Conservation (phyloP, 1,139 yeast genomes). For the Yamadazyma triangularis region DNA sequence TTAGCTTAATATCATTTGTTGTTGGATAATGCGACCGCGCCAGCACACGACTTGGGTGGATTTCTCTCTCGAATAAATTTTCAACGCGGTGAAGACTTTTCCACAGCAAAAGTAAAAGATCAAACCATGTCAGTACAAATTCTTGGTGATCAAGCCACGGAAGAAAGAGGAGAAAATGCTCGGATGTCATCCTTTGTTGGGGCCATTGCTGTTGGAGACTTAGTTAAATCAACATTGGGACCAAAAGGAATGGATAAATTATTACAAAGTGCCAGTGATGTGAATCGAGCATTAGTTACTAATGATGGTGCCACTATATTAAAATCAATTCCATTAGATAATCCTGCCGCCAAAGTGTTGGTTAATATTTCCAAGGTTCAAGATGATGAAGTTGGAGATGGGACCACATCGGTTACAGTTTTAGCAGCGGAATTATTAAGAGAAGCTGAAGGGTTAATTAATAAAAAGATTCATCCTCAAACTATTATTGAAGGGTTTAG, state of each 20-base stretch:
- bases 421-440: conserved; percentile 85
- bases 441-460: conserved; percentile 92
- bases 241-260: conserved; percentile 99
- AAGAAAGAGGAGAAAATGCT: conserved; percentile 97
- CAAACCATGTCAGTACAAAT: conserved; percentile 70
- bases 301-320: conserved; percentile 98
- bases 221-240: conserved; percentile 92
- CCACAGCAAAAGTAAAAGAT: neutral
- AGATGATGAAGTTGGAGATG: conserved; percentile 99
- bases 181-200: conserved; percentile 97
- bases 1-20: neutral
- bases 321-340: conserved; percentile 90
- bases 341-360: conserved; percentile 96
- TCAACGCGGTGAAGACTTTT: conserved; percentile 2
- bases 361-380: conserved; percentile 96
- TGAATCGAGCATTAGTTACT: conserved; percentile 71
- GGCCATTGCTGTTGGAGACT: conserved; percentile 97
- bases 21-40: neutral
- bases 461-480: conserved; percentile 94
- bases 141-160: conserved; percentile 96
- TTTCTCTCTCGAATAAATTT: conserved; percentile 1
- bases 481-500: conserved; percentile 95
- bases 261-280: conserved; percentile 80
- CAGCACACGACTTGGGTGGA: neutral
- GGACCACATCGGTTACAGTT: conserved; percentile 98